These are phyloP conservation scores for Oryza longistaminata DNA, from an alignment of 176 grass and related monocot genomes.

Conservation along the genomic window DNA sequence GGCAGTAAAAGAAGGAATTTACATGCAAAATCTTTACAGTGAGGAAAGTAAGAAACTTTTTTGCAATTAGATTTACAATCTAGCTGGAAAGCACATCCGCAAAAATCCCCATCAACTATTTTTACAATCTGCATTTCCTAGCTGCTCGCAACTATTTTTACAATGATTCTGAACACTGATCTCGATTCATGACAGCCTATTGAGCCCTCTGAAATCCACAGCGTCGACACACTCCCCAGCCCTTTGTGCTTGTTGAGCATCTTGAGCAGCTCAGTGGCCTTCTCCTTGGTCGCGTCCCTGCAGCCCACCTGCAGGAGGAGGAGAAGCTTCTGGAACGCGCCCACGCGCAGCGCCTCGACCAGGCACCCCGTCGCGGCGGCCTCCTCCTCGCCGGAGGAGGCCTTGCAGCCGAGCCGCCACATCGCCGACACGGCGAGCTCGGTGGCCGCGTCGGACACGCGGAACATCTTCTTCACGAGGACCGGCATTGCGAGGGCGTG, in stretches of 20 bases:
- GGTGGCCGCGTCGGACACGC: constrained; percentile 79
- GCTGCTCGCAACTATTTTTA: constrained; percentile 18
- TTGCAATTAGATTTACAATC: background rate
- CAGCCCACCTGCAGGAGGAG: constrained; percentile 80
- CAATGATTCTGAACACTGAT: constrained; percentile 12
- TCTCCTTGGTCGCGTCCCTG: constrained; percentile 65
- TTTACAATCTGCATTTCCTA: background rate
- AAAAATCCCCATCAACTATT: constrained; percentile 34
- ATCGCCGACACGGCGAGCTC: constrained; percentile 70
- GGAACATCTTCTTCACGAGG: constrained; percentile 90
- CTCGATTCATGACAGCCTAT: constrained; percentile 50
- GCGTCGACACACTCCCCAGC: constrained; percentile 55
- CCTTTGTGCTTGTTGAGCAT: constrained; percentile 63
- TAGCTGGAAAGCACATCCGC: background rate
- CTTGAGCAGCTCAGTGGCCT: constrained; percentile 74
- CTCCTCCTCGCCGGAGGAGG: constrained; percentile 18
- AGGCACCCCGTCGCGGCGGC: constrained; percentile 32
- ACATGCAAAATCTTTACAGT: no score
- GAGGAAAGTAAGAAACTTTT: no score
- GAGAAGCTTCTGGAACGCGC: constrained; percentile 86
- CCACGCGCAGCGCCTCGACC: constrained; percentile 58
- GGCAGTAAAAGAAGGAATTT: no score
- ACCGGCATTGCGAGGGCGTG: constrained; percentile 69
- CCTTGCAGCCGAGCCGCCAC: constrained; percentile 60
- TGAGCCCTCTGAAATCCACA: constrained; percentile 71